Percentiles rank a stretch among this genome's conserved stretches.
phyloP scores from a whole-genome alignment of 2,329 filamentous ascomycete species.

The Fusarium sp. region DNA sequence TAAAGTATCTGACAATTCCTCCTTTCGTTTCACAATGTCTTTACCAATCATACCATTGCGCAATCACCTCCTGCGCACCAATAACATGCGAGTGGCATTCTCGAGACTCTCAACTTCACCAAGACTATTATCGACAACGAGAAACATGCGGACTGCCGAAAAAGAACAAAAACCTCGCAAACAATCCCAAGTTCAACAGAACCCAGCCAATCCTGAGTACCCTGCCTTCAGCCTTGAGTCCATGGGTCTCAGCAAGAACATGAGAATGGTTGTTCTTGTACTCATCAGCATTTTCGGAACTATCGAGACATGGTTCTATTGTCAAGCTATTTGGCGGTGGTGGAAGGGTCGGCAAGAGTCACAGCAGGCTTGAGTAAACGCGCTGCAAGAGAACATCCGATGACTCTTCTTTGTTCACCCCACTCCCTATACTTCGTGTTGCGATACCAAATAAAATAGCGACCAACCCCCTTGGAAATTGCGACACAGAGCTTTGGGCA shows the following conservation, averaged over 20 bases:
- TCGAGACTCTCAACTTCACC: not conserved
- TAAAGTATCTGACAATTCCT: not conserved
- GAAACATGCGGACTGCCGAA: fast-evolving
- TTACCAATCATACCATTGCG: not conserved
- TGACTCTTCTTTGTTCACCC: not conserved
- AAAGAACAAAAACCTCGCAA: not conserved
- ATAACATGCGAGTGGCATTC: not conserved
- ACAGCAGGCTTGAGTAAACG: not conserved
- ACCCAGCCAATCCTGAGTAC: constrained; percentile 22
- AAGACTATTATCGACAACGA: not conserved
- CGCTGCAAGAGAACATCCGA: no score
- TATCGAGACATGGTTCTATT: constrained; percentile 48
- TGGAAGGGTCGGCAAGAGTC: constrained; percentile 23
- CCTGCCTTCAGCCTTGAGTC: constrained; percentile 41
- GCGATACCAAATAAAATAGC: not conserved
- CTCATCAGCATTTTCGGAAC: constrained; percentile 46
- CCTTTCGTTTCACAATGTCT: not conserved
- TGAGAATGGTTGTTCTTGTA: constrained; percentile 39
- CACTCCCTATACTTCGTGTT: not conserved
- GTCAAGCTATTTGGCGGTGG: constrained; percentile 45
- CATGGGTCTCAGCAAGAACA: constrained; percentile 44
- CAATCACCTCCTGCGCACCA: not conserved
- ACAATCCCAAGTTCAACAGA: not conserved
- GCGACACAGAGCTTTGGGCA: not conserved
- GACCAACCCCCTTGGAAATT: not conserved